phyloP scores from a whole-genome alignment of 805 yeast genomes.

The Candida ascalaphidarum region DNA sequence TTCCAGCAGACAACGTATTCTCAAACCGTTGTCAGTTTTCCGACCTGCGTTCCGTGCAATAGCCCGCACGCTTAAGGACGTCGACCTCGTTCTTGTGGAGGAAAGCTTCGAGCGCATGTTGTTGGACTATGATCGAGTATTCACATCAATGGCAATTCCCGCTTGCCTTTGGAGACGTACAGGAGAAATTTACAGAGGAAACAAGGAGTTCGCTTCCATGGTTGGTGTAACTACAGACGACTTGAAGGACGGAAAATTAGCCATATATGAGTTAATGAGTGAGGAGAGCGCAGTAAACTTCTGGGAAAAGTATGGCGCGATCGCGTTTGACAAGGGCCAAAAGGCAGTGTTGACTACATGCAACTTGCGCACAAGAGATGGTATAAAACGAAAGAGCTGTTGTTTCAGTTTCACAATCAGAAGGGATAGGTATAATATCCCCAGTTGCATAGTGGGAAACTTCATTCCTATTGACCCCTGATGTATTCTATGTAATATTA shows the following conservation, averaged over 20 bases:
- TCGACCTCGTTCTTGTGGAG: conserved; percentile 85
- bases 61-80: conserved; percentile 82
- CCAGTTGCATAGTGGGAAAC: conserved; percentile 93
- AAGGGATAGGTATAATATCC: conserved; percentile 88
- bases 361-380: conserved; percentile 75
- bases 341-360: conserved; percentile 93
- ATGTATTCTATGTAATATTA: too few relatives aligned
- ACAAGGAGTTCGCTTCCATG: conserved; percentile 89
- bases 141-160: conserved; percentile 96
- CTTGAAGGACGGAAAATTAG: conserved; percentile 82
- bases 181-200: conserved; percentile 91
- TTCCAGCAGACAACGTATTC: conserved; percentile 73
- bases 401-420: conserved; percentile 92
- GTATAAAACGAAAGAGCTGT: conserved; percentile 71
- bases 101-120: conserved; percentile 92
- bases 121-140: conserved; percentile 87
- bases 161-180: conserved; percentile 97
- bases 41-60: conserved; percentile 92
- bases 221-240: conserved; percentile 89
- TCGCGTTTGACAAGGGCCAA: conserved; percentile 92
- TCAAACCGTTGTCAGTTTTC: conserved; percentile 77
- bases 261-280: conserved; percentile 89
- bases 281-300: conserved; percentile 95
- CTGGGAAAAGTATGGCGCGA: conserved; percentile 96
- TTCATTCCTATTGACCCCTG: conserved; percentile 69